Evolutionary conservation across 1,284 basidiomycete genomes (phyloP), one percentile per base, ranked within the genome.

Genomic region (Sanghuangporus baumii): DNA sequence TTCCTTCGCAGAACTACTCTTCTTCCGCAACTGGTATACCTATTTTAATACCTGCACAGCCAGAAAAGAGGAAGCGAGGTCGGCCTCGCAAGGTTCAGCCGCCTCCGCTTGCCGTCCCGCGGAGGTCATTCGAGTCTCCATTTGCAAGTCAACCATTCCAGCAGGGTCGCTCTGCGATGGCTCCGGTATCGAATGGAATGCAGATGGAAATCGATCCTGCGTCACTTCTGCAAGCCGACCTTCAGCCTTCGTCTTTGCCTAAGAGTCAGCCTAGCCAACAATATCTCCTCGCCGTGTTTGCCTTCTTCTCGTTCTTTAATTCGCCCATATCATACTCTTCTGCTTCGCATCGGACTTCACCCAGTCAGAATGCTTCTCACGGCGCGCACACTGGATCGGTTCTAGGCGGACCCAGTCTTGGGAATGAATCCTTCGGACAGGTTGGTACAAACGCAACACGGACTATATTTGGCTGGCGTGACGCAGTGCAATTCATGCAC

Each of bases 31-130:
- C 12, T n/a, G 62, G 63, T 16, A 48, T 34, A 14, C 58, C 3
- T 65, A 67, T 37, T 70, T 65, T 20, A 62, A 64, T 54, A 7
- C 48, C 55, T 18, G 69, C 69, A 5, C 75, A 80, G 0, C 82
- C 84, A 0, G 89, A 89, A 76, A 92, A 91, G 76, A 80, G 90
- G 67, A 92, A 92, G 76, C 80, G 90, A n/a, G 89, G 89, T 4
- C 76, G 90, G 34, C 89, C 90, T 41, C 78, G 84, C 65, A 87
- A 87, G 73, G 73, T 78, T 55, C 78, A 74, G 23, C 64, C 75
- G 20, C 73, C 75, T 31, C 59, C 59, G 7, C 26, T 40, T 4
- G 26, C 47, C 12, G 20, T 50, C 14, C 26, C 26, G 7, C 26
- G 20, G 43, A 36, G n/a, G 23, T 6, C 31, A 2, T 46, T 52